Evolutionary conservation across 2,329 filamentous ascomycete species (phyloP).

Genomic region (Colletotrichum sp.): DNA sequence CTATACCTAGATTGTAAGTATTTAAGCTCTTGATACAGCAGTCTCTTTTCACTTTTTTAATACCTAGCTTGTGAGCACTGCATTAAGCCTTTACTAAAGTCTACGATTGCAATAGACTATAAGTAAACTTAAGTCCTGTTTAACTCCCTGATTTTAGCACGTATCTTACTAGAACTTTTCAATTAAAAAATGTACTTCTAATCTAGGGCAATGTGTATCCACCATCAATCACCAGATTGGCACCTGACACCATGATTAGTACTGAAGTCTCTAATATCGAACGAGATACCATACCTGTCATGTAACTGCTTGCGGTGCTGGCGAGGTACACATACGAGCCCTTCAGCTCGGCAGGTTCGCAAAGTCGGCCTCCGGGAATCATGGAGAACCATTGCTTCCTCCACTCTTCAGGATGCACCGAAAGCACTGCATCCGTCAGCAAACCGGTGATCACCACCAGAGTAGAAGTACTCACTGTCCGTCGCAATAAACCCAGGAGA

Average conservation of each 20-base stretch:
- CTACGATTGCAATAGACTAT: rapidly evolving
- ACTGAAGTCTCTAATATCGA: not conserved
- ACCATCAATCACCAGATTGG: conserved; percentile 60
- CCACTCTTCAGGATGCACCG: conserved; percentile 64
- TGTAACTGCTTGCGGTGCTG: conserved; percentile 42
- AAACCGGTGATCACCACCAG: too few species aligned
- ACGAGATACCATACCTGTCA: conserved; percentile 33
- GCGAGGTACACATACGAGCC: conserved; percentile 62
- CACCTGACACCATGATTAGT: conserved; percentile 7
- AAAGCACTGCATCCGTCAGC: conserved; percentile 1
- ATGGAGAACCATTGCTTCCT: conserved; percentile 16
- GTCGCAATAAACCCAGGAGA: conserved; percentile 20
- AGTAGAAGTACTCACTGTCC: not conserved
- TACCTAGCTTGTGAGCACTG: too few species aligned
- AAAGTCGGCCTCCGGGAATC: conserved; percentile 13
- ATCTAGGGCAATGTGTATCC: conserved; percentile 59
- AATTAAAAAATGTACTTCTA: not conserved
- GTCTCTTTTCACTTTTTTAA: too few species aligned
- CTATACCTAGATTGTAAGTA: too few species aligned
- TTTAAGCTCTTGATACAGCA: too few species aligned
- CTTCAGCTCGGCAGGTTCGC: conserved; percentile 36
- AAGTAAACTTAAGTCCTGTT: rapidly evolving
- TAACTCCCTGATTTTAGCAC: not conserved
- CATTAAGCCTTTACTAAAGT: too few species aligned
- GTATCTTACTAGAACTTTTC: not conserved